These are phyloP conservation scores for Heliosperma pusillum DNA, from an alignment of 148 eudicot species.

Conservation along the genomic window DNA sequence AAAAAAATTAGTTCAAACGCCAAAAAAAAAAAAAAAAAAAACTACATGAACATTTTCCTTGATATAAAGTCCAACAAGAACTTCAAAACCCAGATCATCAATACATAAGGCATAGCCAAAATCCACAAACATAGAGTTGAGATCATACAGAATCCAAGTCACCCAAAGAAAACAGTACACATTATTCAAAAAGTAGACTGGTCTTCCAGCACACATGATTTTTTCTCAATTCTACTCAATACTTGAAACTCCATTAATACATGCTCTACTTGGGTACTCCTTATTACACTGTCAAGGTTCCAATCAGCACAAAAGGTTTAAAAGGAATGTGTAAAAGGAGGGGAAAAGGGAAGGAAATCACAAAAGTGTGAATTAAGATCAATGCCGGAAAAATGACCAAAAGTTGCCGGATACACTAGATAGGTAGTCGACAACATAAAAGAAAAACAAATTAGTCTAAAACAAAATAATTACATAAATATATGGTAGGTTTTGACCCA, in stretches of 20 bases:
- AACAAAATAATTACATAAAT: too few species aligned
- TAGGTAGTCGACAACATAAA: too few species aligned
- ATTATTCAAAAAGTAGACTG: neutral
- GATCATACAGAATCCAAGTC: neutral
- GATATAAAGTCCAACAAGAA: neutral
- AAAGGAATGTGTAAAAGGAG: neutral
- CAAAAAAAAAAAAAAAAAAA: neutral
- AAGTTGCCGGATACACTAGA: too few species aligned
- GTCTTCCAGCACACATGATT: neutral
- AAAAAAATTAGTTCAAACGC: conserved; percentile 5
- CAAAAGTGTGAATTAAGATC: too few species aligned
- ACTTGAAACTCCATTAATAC: neutral
- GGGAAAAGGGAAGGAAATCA: neutral
- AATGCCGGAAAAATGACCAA: too few species aligned
- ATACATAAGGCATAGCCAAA: neutral
- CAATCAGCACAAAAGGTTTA: neutral
- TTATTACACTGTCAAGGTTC: neutral
- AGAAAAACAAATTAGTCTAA: too few species aligned
- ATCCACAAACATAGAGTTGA: neutral
- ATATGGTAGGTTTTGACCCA: too few species aligned
- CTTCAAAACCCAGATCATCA: neutral
- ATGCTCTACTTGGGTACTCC: neutral
- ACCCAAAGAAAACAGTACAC: neutral
- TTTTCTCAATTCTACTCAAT: neutral
- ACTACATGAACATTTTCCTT: neutral